A percentile compares a stretch with the other conserved stretches of the same genome.
Conservation (phyloP, 2,329 filamentous ascomycete genomes). For the Diaporthe sp. region DNA sequence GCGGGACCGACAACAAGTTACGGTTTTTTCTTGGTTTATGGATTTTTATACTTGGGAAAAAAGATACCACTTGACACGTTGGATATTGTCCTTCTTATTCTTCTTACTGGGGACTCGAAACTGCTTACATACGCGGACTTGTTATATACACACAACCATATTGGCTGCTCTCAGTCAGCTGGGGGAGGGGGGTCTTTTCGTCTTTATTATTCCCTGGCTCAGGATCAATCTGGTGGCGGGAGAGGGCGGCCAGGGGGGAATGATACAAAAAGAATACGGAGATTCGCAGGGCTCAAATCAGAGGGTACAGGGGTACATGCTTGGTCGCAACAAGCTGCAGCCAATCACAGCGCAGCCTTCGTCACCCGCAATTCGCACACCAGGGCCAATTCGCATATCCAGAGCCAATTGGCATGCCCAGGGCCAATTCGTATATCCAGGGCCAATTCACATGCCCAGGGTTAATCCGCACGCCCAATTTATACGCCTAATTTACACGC, state of each 20-base stretch:
- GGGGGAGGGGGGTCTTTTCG: background rate
- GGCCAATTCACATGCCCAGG: too few relatives aligned
- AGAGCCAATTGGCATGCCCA: too few relatives aligned
- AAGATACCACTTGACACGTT: conserved; percentile 39
- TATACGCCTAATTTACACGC: too few relatives aligned
- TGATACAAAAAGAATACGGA: conserved; percentile 5
- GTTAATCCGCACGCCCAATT: too few relatives aligned
- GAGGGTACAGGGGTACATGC: too few relatives aligned
- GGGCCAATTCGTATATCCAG: too few relatives aligned
- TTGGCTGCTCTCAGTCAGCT: conserved; percentile 13
- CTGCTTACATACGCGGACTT: conserved; percentile 24
- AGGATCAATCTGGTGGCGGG: background rate
- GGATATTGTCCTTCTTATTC: conserved; percentile 29
- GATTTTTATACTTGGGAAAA: conserved; percentile 35
- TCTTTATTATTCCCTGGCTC: conserved; percentile 5
- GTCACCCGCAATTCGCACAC: too few relatives aligned
- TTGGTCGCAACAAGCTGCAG: too few relatives aligned
- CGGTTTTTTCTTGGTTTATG: conserved; percentile 27
- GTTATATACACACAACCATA: conserved; percentile 20
- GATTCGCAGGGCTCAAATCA: too few relatives aligned
- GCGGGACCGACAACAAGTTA: conserved; percentile 9
- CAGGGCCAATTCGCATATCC: too few relatives aligned
- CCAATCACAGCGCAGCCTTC: too few relatives aligned
- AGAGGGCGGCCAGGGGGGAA: background rate
- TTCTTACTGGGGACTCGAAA: conserved; percentile 8